A percentile compares a stretch with the other conserved stretches of the same genome.
Evolutionary conservation across 2,329 filamentous ascomycete species (phyloP).

Genomic region (Penicillium polonicum): DNA sequence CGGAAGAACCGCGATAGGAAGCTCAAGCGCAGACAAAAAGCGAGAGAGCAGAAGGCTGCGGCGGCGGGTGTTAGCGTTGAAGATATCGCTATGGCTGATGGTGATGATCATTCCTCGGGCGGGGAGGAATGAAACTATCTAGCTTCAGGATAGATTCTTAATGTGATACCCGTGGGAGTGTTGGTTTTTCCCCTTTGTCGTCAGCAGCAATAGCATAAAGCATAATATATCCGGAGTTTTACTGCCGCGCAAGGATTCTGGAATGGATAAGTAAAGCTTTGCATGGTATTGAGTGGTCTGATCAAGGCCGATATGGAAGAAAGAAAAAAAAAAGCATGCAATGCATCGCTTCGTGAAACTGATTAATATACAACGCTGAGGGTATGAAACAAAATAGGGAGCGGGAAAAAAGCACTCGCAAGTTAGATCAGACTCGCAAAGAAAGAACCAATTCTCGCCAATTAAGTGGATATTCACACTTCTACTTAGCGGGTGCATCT

Average conservation of each 20-base stretch:
- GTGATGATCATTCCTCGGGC: conserved; percentile 19
- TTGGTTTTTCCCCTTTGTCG: background rate
- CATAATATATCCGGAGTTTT: background rate
- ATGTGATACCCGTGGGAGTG: conserved; percentile 8
- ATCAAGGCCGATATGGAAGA: background rate
- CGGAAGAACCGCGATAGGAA: conserved; percentile 43
- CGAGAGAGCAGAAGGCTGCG: conserved; percentile 37
- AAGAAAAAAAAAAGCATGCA: background rate
- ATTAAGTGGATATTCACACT: background rate
- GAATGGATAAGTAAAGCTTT: background rate
- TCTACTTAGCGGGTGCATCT: conserved; percentile 7
- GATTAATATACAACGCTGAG: conserved; percentile 6
- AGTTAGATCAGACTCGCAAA: conserved; percentile 4
- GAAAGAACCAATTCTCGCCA: background rate
- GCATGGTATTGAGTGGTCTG: background rate
- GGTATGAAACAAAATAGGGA: conserved; percentile 1
- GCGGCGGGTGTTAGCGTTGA: conserved; percentile 20
- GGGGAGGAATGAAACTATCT: conserved; percentile 8
- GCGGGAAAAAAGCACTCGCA: background rate
- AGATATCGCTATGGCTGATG: conserved; percentile 18
- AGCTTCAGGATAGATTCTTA: background rate
- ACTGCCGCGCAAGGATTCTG: background rate
- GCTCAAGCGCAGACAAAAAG: conserved; percentile 40
- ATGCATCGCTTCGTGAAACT: background rate
- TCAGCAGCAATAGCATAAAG: background rate